Evolutionary conservation across 1,284 basidiomycete genomes (phyloP).

Genomic region (Ustilago vetiveriae): DNA sequence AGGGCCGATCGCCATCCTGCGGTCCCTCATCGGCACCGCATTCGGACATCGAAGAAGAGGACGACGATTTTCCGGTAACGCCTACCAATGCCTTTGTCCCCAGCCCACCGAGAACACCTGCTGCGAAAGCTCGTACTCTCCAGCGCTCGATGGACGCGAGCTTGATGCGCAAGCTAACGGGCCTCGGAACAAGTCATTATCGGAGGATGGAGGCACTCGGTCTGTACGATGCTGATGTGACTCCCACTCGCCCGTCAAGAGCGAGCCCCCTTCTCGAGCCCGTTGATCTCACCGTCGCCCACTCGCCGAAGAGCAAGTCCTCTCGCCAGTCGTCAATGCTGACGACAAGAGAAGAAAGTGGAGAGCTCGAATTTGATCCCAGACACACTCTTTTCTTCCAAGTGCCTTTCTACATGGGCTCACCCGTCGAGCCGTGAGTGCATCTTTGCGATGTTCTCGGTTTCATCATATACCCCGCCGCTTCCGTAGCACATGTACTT

Average conservation of each 20-base stretch:
- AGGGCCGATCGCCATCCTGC: constrained; percentile 21
- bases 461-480: background rate
- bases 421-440: constrained; percentile 12
- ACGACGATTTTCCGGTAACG: constrained; percentile 33
- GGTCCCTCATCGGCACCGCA: constrained; percentile 6
- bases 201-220: constrained; percentile 36
- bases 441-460: background rate
- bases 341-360: background rate
- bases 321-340: background rate
- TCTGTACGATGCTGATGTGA: constrained; percentile 25
- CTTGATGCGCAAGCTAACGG: constrained; percentile 12
- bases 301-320: constrained; percentile 21
- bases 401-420: constrained; percentile 34
- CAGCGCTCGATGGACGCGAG: background rate
- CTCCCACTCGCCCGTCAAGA: constrained; percentile 11
- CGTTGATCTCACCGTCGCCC: constrained; percentile 26
- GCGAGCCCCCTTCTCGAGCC: constrained; percentile 13
- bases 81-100: constrained; percentile 31
- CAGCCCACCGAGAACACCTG: constrained; percentile 21
- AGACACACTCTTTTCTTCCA: constrained; percentile 33
- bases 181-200: constrained; percentile 29
- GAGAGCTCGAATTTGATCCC: constrained; percentile 17
- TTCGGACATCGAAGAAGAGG: constrained; percentile 31
- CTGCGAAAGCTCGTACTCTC: constrained; percentile 4
- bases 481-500: constrained; percentile 14